Evolutionary conservation across 306 rosid species (phyloP).

Genomic region (Arachis hypogaea): DNA sequence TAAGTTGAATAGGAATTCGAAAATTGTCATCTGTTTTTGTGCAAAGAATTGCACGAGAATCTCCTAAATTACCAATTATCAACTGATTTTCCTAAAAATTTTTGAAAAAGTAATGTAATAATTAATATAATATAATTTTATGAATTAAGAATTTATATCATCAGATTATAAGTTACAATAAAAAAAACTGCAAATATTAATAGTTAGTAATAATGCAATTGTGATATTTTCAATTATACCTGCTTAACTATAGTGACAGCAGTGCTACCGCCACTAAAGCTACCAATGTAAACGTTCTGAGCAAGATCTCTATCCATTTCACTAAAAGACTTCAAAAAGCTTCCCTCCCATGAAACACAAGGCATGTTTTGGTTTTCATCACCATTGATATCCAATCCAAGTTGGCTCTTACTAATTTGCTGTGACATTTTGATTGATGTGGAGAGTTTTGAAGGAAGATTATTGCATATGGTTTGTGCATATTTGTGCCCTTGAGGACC

Average conservation of each 20-base stretch:
- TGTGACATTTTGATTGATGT: constrained; percentile 54
- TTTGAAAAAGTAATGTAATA: background rate
- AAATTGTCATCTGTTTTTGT: constrained; percentile 60
- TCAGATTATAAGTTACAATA: no score
- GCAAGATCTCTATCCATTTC: constrained; percentile 67
- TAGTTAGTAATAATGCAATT: background rate
- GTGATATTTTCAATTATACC: constrained; percentile 49
- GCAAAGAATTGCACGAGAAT: constrained; percentile 87
- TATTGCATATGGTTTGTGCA: constrained; percentile 61
- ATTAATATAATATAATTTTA: no score
- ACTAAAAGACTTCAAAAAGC: constrained; percentile 51
- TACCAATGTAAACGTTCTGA: constrained; percentile 46
- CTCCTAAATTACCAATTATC: constrained; percentile 82
- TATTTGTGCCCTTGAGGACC: constrained; percentile 83
- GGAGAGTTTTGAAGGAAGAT: constrained; percentile 70
- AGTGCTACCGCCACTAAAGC: constrained; percentile 72
- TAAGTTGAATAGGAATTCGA: constrained; percentile 65
- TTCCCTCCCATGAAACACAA: constrained; percentile 68
- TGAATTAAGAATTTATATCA: no score
- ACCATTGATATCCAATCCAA: background rate
- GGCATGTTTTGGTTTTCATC: constrained; percentile 34
- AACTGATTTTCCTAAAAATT: constrained; percentile 64
- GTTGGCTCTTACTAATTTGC: constrained; percentile 17
- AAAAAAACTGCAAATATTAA: no score
- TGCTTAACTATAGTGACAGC: constrained; percentile 75